These are phyloP conservation scores for Scutellaria galericulata DNA, from an alignment of 257 asterid species.

Conservation along the genomic window DNA sequence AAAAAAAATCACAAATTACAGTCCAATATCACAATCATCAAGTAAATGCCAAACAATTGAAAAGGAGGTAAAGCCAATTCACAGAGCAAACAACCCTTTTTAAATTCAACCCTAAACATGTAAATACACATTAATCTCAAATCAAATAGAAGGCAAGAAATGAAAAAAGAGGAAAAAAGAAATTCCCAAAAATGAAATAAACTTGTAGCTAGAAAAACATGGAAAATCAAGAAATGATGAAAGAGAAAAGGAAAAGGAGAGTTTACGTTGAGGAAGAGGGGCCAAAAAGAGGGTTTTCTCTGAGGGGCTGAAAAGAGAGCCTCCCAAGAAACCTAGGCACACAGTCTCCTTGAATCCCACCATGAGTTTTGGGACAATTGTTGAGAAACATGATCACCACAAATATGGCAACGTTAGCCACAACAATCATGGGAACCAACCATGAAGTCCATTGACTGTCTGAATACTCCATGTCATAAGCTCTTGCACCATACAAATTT, in stretches of 20 bases:
- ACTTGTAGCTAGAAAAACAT: neutral
- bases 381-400: constrained; percentile 79
- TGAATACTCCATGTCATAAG: constrained; percentile 55
- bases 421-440: constrained; percentile 90
- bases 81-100: neutral
- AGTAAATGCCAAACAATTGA: neutral
- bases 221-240: neutral
- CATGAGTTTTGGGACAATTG: constrained; percentile 68
- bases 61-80: constrained; percentile 16
- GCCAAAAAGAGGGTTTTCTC: constrained; percentile 93
- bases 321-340: constrained; percentile 85
- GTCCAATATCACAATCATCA: neutral
- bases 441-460: constrained; percentile 93
- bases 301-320: constrained; percentile 89
- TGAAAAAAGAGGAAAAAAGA: neutral
- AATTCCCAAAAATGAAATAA: neutral
- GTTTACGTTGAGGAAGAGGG: constrained; percentile 86
- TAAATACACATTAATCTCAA: neutral
- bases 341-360: constrained; percentile 50
- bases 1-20: neutral
- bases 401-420: constrained; percentile 85
- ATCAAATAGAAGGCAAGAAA: constrained; percentile 18
- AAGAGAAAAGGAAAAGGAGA: neutral
- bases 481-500: constrained; percentile 38
- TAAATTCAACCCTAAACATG: constrained; percentile 31